Evolutionary conservation across 805 yeast genomes (phyloP).

Genomic region (Vanderwaltozyma tropicalis): DNA sequence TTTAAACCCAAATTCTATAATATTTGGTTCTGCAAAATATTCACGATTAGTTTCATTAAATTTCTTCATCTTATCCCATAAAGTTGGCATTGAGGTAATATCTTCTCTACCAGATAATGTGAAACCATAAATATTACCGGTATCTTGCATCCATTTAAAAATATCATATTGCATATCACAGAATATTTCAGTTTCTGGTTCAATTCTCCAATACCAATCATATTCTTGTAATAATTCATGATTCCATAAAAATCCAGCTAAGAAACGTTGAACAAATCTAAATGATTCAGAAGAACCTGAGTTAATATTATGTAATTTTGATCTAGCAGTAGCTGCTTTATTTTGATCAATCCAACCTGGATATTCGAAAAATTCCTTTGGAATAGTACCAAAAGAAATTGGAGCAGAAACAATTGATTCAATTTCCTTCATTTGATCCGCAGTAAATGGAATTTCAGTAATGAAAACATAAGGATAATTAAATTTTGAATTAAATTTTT

Average conservation of each 20-base stretch:
- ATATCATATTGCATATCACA: constrained; percentile 76
- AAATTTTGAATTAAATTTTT: constrained; percentile 61
- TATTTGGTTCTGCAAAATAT: constrained; percentile 47
- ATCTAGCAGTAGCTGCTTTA: constrained; percentile 55
- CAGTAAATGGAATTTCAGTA: constrained; percentile 64
- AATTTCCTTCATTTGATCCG: constrained; percentile 28
- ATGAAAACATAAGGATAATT: constrained; percentile 90
- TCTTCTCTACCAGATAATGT: constrained; percentile 64
- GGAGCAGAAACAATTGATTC: not conserved
- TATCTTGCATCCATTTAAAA: constrained; percentile 71
- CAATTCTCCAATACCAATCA: constrained; percentile 91
- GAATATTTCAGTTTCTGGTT: constrained; percentile 63
- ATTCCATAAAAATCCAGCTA: constrained; percentile 74
- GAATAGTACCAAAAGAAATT: constrained; percentile 62
- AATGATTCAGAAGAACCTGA: constrained; percentile 69
- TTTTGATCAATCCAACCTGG: constrained; percentile 72
- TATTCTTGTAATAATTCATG: constrained; percentile 56
- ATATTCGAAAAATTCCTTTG: constrained; percentile 75
- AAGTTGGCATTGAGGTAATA: constrained; percentile 57
- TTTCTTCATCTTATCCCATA: constrained; percentile 64
- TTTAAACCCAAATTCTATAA: constrained; percentile 53
- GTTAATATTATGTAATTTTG: constrained; percentile 41
- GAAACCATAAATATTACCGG: constrained; percentile 64
- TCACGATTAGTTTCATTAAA: constrained; percentile 53
- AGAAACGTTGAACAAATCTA: constrained; percentile 86